phyloP scores from a whole-genome alignment of 805 yeast species.

The Ogataea paraovalis region DNA sequence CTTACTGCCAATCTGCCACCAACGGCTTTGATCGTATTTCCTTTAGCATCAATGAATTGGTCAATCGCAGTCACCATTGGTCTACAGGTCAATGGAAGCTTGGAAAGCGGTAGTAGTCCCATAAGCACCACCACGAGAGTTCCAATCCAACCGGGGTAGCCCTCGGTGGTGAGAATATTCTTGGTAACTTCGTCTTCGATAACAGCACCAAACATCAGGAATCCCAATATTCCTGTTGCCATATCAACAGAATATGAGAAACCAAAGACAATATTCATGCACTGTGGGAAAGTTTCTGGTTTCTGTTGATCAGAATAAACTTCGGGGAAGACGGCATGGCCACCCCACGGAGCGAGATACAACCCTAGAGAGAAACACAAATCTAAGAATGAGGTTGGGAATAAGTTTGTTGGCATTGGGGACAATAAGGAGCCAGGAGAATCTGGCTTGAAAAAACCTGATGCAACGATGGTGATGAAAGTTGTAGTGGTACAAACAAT shows the following conservation, averaged over 20 bases:
- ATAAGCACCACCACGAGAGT: conserved; percentile 58
- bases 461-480: conserved; percentile 50
- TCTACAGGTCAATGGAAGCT: conserved; percentile 76
- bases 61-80: conserved; percentile 77
- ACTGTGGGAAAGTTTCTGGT: conserved; percentile 50
- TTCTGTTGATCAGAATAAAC: conserved; percentile 68
- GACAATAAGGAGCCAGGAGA: conserved; percentile 72
- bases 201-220: conserved; percentile 50
- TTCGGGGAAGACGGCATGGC: conserved; percentile 78
- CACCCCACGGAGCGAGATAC: conserved; percentile 79
- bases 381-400: conserved; percentile 53
- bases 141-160: conserved; percentile 46
- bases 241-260: conserved; percentile 59
- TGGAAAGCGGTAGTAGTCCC: conserved; percentile 81
- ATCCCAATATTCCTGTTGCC: conserved; percentile 63
- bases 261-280: conserved; percentile 55
- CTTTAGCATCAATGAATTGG: conserved; percentile 10
- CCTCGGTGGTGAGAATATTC: conserved; percentile 39
- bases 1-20: conserved; percentile 48
- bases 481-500: conserved; percentile 66
- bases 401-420: conserved; percentile 62
- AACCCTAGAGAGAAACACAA: conserved; percentile 62
- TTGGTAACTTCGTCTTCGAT: conserved; percentile 52
- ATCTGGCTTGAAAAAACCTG: conserved; percentile 57
- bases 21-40: conserved; percentile 7